Percentiles rank a stretch among this genome's conserved stretches.
Evolutionary conservation across 164 flowering plant species (phyloP).

Genomic region (Hamamelis virginiana): DNA sequence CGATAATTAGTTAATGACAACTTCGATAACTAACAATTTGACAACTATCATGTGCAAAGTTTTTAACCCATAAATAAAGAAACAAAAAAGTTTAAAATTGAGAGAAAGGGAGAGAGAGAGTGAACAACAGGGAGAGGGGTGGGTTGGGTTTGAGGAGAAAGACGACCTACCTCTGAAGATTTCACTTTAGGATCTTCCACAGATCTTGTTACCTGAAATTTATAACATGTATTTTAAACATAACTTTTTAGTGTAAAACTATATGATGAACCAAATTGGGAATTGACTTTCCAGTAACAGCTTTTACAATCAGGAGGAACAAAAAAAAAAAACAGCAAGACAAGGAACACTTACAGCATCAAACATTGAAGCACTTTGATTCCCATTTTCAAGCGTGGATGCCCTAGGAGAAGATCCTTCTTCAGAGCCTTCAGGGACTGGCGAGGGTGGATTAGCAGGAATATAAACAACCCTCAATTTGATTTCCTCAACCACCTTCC

Average conservation of each 20-base stretch:
- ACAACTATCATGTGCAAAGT: too few relatives aligned
- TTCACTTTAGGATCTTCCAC: constrained; percentile 49
- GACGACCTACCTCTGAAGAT: constrained; percentile 47
- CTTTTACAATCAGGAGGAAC: neutral
- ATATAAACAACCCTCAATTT: constrained; percentile 78
- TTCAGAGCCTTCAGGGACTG: constrained; percentile 91
- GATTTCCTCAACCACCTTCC: constrained; percentile 75
- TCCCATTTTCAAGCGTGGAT: constrained; percentile 48
- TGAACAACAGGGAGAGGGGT: neutral
- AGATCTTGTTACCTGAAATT: constrained; percentile 53
- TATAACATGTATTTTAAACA: neutral
- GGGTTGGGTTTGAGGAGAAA: neutral
- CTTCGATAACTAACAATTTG: too few relatives aligned
- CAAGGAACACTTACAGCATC: constrained; percentile 51
- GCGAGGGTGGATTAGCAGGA: constrained; percentile 89
- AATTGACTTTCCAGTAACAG: neutral
- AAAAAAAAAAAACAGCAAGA: neutral
- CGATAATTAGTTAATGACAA: too few relatives aligned
- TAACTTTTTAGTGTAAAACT: neutral
- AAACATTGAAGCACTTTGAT: constrained; percentile 38
- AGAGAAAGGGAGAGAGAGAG: too few relatives aligned
- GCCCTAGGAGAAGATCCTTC: constrained; percentile 81
- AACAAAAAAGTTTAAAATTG: too few relatives aligned
- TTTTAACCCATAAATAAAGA: too few relatives aligned
- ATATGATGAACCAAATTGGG: neutral